Percentiles rank a stretch among this genome's conserved stretches.
phyloP scores from a whole-genome alignment of 768 basidiomycete genomes.

The Pleurotus citrinopileatus region DNA sequence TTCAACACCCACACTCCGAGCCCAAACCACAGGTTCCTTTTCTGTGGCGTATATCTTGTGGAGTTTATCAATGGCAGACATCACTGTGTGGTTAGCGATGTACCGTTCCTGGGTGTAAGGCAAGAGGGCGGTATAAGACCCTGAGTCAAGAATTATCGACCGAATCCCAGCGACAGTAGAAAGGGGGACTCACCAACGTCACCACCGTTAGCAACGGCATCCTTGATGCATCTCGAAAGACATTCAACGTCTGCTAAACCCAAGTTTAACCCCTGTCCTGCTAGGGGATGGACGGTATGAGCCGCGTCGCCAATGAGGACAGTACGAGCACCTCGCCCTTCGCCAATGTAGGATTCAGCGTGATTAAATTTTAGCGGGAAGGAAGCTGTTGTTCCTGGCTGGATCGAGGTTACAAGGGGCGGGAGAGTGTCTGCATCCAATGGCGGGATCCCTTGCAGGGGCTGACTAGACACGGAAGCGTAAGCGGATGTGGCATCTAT shows the following conservation, averaged over 20 bases:
- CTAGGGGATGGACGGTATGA: slow-evolving; percentile 91
- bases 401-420: slow-evolving; percentile 69
- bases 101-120: slow-evolving; percentile 84
- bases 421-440: slow-evolving; percentile 63
- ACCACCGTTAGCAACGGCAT: slow-evolving; percentile 57
- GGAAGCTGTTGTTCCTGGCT: slow-evolving; percentile 73
- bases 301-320: slow-evolving; percentile 95
- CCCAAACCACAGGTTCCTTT: slow-evolving; percentile 74
- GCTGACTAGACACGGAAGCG: slow-evolving; percentile 41
- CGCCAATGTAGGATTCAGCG: slow-evolving; percentile 82
- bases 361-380: slow-evolving; percentile 91
- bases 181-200: slow-evolving; percentile 68
- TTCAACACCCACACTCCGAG: slow-evolving; percentile 83
- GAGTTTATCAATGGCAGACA: slow-evolving; percentile 85
- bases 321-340: slow-evolving; percentile 61
- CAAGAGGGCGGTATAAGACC: slow-evolving; percentile 69
- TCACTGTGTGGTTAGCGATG: slow-evolving; percentile 79
- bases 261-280: slow-evolving; percentile 93
- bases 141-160: slow-evolving; percentile 33
- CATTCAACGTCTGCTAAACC: slow-evolving; percentile 86
- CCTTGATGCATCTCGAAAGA: slow-evolving; percentile 62
- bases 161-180: background rate
- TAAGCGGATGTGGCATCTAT: slow-evolving; percentile 65
- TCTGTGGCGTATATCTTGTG: slow-evolving; percentile 81
- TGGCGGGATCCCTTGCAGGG: slow-evolving; percentile 51